Evolutionary conservation across 805 yeast genomes (phyloP).

Genomic region (Sugiyamaella valdiviana): DNA sequence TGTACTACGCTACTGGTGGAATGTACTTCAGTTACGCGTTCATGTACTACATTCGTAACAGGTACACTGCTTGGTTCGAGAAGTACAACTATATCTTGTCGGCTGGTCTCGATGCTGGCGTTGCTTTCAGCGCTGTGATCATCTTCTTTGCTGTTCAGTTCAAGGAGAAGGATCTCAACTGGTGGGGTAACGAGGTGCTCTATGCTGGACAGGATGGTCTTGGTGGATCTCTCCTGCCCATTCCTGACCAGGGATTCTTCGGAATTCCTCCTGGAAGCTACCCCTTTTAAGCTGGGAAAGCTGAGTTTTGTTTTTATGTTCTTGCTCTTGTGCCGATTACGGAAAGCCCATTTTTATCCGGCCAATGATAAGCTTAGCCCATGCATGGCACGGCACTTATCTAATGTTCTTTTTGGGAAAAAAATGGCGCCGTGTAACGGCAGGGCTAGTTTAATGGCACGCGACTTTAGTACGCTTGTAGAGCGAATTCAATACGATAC

Average conservation of each 20-base stretch:
- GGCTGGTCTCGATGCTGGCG: constrained; percentile 45
- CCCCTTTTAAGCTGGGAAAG: constrained; percentile 5
- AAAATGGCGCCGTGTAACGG: neutral
- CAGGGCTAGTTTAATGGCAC: too few relatives aligned
- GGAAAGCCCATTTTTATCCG: neutral
- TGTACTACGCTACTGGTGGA: constrained; percentile 40
- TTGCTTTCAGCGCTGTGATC: constrained; percentile 43
- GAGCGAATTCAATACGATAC: too few relatives aligned
- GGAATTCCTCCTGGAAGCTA: constrained; percentile 18
- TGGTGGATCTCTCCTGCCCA: constrained; percentile 1
- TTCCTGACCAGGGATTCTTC: constrained; percentile 15
- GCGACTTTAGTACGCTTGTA: too few relatives aligned
- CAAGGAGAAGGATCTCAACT: constrained; percentile 30
- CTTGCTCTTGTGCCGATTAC: too few relatives aligned
- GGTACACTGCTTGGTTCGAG: constrained; percentile 47
- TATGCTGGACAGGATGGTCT: constrained; percentile 1
- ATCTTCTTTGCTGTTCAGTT: constrained; percentile 40
- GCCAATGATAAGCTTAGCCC: neutral
- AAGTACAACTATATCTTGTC: constrained; percentile 46
- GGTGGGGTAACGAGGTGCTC: constrained; percentile 45
- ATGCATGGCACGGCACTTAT: neutral
- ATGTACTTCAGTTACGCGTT: constrained; percentile 38
- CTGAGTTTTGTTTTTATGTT: neutral
- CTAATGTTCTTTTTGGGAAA: neutral
- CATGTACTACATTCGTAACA: constrained; percentile 39